phyloP scores from a whole-genome alignment of 805 yeast species.

The Hanseniaspora meyeri region DNA sequence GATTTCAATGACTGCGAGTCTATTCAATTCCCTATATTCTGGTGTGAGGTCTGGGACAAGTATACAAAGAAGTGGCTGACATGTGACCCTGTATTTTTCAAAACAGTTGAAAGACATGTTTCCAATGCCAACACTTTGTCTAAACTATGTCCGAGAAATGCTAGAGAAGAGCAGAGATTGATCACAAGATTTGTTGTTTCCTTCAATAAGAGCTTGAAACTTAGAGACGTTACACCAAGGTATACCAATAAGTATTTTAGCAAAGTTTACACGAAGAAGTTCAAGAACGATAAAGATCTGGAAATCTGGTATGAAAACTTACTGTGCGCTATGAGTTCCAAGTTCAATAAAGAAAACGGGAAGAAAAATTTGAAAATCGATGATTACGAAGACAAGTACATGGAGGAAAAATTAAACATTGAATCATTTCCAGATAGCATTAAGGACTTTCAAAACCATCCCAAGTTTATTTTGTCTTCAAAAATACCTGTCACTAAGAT shows the following conservation, averaged over 20 bases:
- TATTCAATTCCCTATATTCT: conserved; percentile 55
- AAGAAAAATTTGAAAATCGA: conserved; percentile 22
- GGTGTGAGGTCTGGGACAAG: conserved; percentile 92
- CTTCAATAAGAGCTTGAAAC: conserved; percentile 50
- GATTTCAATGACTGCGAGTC: neutral
- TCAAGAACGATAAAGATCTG: conserved; percentile 47
- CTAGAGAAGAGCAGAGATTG: conserved; percentile 32
- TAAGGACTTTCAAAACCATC: conserved; percentile 78
- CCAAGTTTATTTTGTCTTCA: conserved; percentile 65
- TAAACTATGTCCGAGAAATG: conserved; percentile 60
- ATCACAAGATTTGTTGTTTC: conserved; percentile 70
- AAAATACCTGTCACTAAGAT: conserved; percentile 46
- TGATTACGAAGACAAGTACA: conserved; percentile 28
- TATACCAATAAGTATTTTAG: conserved; percentile 54
- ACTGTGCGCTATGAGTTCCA: conserved; percentile 19
- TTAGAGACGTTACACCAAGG: conserved; percentile 73
- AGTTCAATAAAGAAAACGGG: conserved; percentile 16
- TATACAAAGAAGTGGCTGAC: conserved; percentile 66
- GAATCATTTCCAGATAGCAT: conserved; percentile 85
- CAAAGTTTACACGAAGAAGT: conserved; percentile 59
- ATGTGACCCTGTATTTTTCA: conserved; percentile 63
- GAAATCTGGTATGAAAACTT: conserved; percentile 49
- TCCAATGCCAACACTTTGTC: conserved; percentile 33
- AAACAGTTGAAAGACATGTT: conserved; percentile 50
- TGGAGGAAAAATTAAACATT: conserved; percentile 38